These are phyloP conservation scores for Mucor indicus DNA, from an alignment of 371 early-diverging fungal genomes.

Conservation along the genomic window DNA sequence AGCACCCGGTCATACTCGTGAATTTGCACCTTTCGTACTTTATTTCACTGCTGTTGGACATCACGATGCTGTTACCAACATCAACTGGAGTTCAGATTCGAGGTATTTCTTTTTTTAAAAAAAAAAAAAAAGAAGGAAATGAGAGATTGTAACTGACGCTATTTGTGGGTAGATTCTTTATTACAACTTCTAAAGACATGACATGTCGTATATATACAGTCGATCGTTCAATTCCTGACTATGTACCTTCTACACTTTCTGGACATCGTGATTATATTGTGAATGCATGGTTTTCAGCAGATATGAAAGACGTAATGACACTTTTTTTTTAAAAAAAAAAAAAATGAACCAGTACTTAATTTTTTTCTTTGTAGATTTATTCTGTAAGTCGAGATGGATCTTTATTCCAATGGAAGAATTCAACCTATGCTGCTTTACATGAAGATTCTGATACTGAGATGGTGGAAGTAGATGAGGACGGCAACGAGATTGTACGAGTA, in stretches of 20 bases:
- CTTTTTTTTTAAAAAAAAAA: not conserved
- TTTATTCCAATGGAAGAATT: constrained; percentile 78
- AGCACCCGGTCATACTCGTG: constrained; percentile 87
- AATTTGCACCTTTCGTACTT: constrained; percentile 90
- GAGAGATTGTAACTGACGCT: not conserved
- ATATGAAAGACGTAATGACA: constrained; percentile 56
- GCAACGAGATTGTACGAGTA: constrained; percentile 32
- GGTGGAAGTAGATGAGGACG: constrained; percentile 55
- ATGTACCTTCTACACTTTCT: constrained; percentile 68
- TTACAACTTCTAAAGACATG: constrained; percentile 91
- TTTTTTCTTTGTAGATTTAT: constrained; percentile 58
- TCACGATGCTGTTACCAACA: constrained; percentile 81
- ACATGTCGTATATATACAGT: constrained; percentile 79
- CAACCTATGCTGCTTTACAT: constrained; percentile 32
- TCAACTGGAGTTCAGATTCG: constrained; percentile 89
- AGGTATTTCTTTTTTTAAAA: constrained; percentile 31
- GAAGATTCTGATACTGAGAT: constrained; percentile 43
- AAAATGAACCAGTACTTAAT: not conserved
- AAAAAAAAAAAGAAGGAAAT: not conserved
- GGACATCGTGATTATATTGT: constrained; percentile 88
- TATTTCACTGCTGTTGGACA: constrained; percentile 80
- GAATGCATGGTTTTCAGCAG: constrained; percentile 89
- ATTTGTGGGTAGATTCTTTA: constrained; percentile 53
- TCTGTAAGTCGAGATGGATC: constrained; percentile 90
- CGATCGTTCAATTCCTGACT: constrained; percentile 58